Evolutionary conservation across 768 basidiomycete species (phyloP).

Genomic region (Tricholoma saponaceum): DNA sequence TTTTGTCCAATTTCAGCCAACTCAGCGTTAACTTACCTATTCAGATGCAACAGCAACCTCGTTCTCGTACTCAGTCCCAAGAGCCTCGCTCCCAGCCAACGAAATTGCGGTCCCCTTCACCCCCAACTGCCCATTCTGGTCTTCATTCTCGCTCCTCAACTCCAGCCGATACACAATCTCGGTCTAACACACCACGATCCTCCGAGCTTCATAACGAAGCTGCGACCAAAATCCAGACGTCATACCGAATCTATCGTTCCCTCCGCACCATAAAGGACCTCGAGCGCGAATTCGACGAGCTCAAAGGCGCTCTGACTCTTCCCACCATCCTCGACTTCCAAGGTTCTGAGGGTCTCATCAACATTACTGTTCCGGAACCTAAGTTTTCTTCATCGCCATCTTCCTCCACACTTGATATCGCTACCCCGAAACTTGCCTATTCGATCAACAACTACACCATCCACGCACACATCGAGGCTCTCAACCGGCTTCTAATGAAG

Average conservation of each 20-base stretch:
- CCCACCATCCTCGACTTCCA: slow-evolving; percentile 49
- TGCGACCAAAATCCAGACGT: slow-evolving; percentile 44
- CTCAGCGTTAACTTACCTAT: slow-evolving; percentile 3
- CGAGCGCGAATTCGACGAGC: slow-evolving; percentile 37
- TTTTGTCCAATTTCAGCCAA: background rate
- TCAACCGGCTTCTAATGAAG: slow-evolving; percentile 58
- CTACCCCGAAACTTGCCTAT: slow-evolving; percentile 49
- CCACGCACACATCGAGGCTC: slow-evolving; percentile 57
- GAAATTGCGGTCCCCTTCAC: background rate
- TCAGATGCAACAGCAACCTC: slow-evolving; percentile 10
- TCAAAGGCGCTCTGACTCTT: slow-evolving; percentile 38
- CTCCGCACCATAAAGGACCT: slow-evolving; percentile 36
- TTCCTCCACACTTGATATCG: slow-evolving; percentile 13
- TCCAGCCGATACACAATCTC: slow-evolving; percentile 5
- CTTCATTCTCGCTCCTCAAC: background rate
- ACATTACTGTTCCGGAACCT: slow-evolving; percentile 9
- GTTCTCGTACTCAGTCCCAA: background rate
- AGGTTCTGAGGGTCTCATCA: slow-evolving; percentile 23
- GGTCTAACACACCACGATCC: slow-evolving; percentile 16
- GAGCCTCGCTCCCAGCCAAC: background rate
- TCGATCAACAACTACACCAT: slow-evolving; percentile 56
- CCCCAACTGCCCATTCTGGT: slow-evolving; percentile 4
- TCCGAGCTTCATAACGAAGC: slow-evolving; percentile 32
- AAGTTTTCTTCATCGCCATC: slow-evolving; percentile 13
- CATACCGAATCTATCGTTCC: slow-evolving; percentile 41